phyloP scores from a whole-genome alignment of 2,329 filamentous ascomycete genomes.

The Fusarium cyanostomum region DNA sequence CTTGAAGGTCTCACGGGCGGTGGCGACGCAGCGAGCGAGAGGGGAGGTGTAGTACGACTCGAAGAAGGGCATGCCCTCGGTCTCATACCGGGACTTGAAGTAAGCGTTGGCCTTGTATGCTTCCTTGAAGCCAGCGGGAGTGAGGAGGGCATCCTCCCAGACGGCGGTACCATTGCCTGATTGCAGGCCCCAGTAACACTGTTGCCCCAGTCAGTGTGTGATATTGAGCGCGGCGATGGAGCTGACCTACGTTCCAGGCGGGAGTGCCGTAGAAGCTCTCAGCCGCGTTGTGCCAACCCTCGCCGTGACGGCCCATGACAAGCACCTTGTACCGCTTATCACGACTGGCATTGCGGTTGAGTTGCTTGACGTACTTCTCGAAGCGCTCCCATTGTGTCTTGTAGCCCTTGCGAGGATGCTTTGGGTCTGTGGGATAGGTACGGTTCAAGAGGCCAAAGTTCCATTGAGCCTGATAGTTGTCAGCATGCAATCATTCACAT shows the following conservation, averaged over 20 bases:
- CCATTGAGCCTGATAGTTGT: slow-evolving; percentile 56
- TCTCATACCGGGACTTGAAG: slow-evolving; percentile 63
- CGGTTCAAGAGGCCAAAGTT: slow-evolving; percentile 75
- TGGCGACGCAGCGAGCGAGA: slow-evolving; percentile 69
- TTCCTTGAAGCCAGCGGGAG: slow-evolving; percentile 64
- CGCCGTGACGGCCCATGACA: slow-evolving; percentile 75
- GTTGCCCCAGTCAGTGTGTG: not conserved
- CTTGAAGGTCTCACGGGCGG: slow-evolving; percentile 69
- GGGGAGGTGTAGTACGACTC: slow-evolving; percentile 73
- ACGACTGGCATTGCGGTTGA: slow-evolving; percentile 59
- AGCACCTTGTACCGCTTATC: slow-evolving; percentile 70
- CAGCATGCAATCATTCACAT: not conserved
- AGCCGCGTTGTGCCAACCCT: slow-evolving; percentile 72
- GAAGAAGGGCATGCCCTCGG: slow-evolving; percentile 67
- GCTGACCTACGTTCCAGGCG: slow-evolving; percentile 69
- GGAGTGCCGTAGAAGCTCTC: slow-evolving; percentile 73
- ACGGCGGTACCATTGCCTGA: slow-evolving; percentile 70
- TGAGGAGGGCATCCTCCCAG: slow-evolving; percentile 73
- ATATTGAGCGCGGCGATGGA: accelerated
- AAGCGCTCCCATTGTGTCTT: slow-evolving; percentile 74
- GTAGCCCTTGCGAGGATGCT: slow-evolving; percentile 47
- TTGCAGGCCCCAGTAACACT: slow-evolving; percentile 72
- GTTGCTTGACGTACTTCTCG: slow-evolving; percentile 61
- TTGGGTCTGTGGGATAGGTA: slow-evolving; percentile 65
- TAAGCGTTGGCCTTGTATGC: slow-evolving; percentile 67